Conservation (phyloP, 352 stramenopile genomes). For the Pythium periplocum region DNA sequence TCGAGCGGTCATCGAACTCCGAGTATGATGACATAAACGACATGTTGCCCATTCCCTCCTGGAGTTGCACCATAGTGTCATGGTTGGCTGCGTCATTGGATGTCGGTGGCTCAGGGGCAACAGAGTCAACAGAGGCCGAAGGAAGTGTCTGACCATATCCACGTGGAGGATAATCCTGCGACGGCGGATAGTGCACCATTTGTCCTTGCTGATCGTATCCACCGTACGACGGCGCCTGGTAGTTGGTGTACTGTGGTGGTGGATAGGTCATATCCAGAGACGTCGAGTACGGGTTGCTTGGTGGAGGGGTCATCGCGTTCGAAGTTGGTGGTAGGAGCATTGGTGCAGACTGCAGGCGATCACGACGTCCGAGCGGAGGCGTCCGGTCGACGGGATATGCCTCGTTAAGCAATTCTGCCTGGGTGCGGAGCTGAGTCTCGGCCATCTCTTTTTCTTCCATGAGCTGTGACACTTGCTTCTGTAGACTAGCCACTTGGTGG, state of each 20-base stretch:
- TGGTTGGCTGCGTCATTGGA: conserved; percentile 8
- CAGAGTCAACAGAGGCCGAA: conserved; percentile 12
- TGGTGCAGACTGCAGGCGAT: conserved; percentile 58
- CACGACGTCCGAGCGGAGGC: conserved; percentile 13
- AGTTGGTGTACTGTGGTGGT: not conserved
- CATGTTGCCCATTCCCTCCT: conserved; percentile 24
- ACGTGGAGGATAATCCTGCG: conserved; percentile 2
- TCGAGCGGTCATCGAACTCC: conserved; percentile 26
- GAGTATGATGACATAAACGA: conserved; percentile 31
- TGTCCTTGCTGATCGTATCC: not conserved
- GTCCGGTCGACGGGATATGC: conserved; percentile 4
- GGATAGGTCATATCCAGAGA: too few species aligned
- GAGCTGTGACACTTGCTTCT: conserved; percentile 78
- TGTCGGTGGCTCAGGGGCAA: conserved; percentile 14
- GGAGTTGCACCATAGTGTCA: conserved; percentile 15
- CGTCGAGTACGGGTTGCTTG: not conserved
- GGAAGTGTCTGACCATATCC: not conserved
- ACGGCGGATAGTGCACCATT: not conserved
- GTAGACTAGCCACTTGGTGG: conserved; percentile 75
- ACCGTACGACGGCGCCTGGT: not conserved
- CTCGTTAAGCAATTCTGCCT: conserved; percentile 57
- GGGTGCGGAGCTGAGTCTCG: conserved; percentile 62
- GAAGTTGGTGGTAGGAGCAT: conserved; percentile 10
- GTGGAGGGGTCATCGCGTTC: not conserved
- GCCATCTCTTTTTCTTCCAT: conserved; percentile 84